phyloP scores from a whole-genome alignment of 768 basidiomycete species.

The Suillus ampliporus region DNA sequence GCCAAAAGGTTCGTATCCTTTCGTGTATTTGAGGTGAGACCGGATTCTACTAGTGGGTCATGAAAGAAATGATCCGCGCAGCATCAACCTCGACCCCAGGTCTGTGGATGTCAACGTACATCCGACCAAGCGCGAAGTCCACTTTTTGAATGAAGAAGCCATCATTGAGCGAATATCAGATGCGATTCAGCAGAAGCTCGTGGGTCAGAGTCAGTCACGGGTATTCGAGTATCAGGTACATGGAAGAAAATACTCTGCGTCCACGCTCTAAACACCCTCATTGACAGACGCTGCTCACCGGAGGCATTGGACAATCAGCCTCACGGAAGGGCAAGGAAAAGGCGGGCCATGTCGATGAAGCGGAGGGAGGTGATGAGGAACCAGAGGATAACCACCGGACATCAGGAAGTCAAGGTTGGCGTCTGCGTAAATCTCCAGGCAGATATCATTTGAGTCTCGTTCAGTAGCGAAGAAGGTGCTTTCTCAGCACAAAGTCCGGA shows the following conservation, averaged over 20 bases:
- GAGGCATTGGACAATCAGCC: conserved; percentile 46
- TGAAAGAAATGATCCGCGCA: conserved; percentile 34
- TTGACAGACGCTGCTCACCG: conserved; percentile 63
- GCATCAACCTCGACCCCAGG: conserved; percentile 82
- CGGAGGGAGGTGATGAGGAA: conserved; percentile 32
- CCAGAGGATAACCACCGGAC: conserved; percentile 35
- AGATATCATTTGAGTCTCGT: not conserved
- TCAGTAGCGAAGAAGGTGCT: conserved; percentile 52
- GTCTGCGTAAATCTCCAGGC: conserved; percentile 1
- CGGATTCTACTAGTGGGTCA: not conserved
- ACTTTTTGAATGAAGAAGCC: conserved; percentile 89
- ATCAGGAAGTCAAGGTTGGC: conserved; percentile 31
- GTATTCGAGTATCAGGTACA: conserved; percentile 75
- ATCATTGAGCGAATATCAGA: conserved; percentile 82
- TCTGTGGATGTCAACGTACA: conserved; percentile 98
- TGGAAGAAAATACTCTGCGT: not conserved
- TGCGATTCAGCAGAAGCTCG: conserved; percentile 68
- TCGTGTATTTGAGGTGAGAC: conserved; percentile 89
- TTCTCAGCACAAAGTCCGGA: conserved; percentile 92
- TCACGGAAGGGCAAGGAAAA: conserved; percentile 29
- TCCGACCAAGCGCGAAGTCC: conserved; percentile 96
- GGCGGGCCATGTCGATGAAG: conserved; percentile 47
- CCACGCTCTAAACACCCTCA: conserved; percentile 5
- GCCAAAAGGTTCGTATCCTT: conserved; percentile 89
- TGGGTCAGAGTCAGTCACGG: conserved; percentile 67